Percentiles rank a stretch among this genome's conserved stretches.
These are phyloP conservation scores for Fraxinus ornus DNA, from an alignment of 305 asterid species.

Conservation along the genomic window DNA sequence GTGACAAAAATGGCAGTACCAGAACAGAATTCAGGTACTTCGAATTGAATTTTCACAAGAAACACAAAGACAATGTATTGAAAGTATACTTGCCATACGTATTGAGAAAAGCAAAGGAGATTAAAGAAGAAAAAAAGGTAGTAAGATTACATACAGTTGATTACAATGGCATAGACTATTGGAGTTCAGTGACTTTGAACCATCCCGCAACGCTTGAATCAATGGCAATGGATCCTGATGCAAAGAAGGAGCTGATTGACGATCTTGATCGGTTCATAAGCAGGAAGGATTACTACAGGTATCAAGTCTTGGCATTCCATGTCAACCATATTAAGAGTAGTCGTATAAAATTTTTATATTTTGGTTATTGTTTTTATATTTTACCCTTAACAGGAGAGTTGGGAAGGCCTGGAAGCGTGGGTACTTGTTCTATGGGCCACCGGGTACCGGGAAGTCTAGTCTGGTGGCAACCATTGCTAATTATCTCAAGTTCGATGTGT, in stretches of 20 bases:
- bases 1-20: constrained; percentile 19
- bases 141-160: constrained; percentile 70
- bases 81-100: constrained; percentile 50
- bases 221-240: constrained; percentile 64
- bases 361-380: neutral
- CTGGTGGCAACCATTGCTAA: constrained; percentile 90
- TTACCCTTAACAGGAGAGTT: constrained; percentile 36
- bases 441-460: constrained; percentile 85
- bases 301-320: neutral
- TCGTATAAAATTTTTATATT: neutral
- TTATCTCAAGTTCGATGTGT: constrained; percentile 73
- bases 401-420: constrained; percentile 92
- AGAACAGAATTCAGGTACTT: constrained; percentile 43
- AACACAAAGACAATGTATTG: constrained; percentile 45
- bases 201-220: constrained; percentile 69
- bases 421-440: constrained; percentile 78
- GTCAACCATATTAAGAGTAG: neutral
- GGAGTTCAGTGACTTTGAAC: constrained; percentile 63
- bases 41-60: constrained; percentile 59
- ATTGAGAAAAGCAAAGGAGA: constrained; percentile 45
- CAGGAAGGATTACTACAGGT: constrained; percentile 62
- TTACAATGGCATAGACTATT: constrained; percentile 58
- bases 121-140: constrained; percentile 45
- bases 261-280: constrained; percentile 62
- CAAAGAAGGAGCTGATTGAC: constrained; percentile 45